Evolutionary conservation across 176 grass and related monocot species (phyloP).

Genomic region (Aegilops longissima): DNA sequence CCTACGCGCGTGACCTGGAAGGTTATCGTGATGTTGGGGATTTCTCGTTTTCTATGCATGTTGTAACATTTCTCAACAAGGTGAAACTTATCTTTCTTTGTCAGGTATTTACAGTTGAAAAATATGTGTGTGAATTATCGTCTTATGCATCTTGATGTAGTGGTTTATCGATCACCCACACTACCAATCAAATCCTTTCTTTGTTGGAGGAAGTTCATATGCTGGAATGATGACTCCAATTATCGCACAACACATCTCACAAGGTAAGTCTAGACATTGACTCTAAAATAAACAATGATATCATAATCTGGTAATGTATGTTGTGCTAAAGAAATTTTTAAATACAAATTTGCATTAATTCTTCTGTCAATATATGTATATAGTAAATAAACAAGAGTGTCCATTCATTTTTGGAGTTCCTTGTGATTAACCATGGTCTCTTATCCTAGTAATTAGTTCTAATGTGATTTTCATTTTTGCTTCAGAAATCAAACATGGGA

Average conservation of each 20-base stretch:
- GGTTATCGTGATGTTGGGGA: slow-evolving; percentile 53
- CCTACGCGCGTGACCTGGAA: slow-evolving; percentile 29
- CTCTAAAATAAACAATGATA: not conserved
- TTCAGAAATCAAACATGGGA: slow-evolving; percentile 35
- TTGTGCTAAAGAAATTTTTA: too few relatives aligned
- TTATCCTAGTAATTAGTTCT: too few relatives aligned
- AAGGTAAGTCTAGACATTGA: slow-evolving; percentile 32
- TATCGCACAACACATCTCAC: slow-evolving; percentile 35
- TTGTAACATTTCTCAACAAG: slow-evolving; percentile 47
- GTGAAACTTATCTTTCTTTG: not conserved
- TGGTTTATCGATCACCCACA: slow-evolving; percentile 52
- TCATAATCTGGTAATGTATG: too few relatives aligned
- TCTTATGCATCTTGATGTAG: not conserved
- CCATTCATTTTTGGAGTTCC: not conserved
- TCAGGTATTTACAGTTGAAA: not conserved
- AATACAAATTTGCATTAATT: too few relatives aligned
- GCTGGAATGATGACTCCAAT: slow-evolving; percentile 46
- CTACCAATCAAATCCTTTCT: slow-evolving; percentile 49
- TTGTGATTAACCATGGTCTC: not conserved
- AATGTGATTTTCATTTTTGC: not conserved
- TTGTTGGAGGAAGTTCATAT: slow-evolving; percentile 60
- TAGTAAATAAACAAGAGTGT: too few relatives aligned
- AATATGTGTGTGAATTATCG: not conserved
- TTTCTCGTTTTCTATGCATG: slow-evolving; percentile 31
- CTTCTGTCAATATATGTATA: too few relatives aligned